phyloP scores from a whole-genome alignment of 176 grass and related monocot genomes.

The Aegilops umbellulata region DNA sequence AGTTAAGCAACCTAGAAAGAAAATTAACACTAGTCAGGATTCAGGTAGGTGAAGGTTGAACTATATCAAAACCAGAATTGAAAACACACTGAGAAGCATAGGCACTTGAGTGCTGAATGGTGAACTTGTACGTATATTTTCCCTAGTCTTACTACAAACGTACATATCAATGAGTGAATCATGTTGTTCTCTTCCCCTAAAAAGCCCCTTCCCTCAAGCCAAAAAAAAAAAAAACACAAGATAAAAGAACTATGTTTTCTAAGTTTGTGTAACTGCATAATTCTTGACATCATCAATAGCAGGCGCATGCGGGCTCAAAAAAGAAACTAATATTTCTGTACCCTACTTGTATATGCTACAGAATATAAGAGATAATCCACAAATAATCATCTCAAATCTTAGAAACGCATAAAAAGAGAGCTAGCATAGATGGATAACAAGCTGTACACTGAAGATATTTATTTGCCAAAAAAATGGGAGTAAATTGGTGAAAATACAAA shows the following conservation, averaged over 20 bases:
- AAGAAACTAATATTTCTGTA: not conserved
- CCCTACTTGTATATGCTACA: not conserved
- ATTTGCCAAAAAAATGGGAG: not conserved
- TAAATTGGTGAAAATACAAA: not conserved
- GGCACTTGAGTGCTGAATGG: not conserved
- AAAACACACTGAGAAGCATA: not conserved
- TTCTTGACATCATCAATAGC: not conserved
- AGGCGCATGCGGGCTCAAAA: not conserved
- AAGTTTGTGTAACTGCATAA: not conserved
- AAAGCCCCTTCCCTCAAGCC: not conserved
- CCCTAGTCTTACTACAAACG: too few relatives aligned
- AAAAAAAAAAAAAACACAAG: not conserved
- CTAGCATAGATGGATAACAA: not conserved
- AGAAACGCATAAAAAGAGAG: not conserved
- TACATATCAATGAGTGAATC: too few relatives aligned
- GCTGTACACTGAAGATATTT: not conserved
- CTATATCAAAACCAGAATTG: not conserved
- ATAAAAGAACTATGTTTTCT: not conserved
- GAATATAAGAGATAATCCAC: not conserved
- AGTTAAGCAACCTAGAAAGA: not conserved
- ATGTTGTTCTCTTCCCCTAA: not conserved
- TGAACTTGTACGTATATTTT: not conserved
- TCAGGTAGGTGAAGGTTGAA: not conserved
- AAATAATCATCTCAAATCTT: not conserved
- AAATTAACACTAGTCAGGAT: not conserved